Evolutionary conservation across 768 basidiomycete species (phyloP), one percentile per base, ranked within the genome.

Genomic region (Rhizopogon sp.): DNA sequence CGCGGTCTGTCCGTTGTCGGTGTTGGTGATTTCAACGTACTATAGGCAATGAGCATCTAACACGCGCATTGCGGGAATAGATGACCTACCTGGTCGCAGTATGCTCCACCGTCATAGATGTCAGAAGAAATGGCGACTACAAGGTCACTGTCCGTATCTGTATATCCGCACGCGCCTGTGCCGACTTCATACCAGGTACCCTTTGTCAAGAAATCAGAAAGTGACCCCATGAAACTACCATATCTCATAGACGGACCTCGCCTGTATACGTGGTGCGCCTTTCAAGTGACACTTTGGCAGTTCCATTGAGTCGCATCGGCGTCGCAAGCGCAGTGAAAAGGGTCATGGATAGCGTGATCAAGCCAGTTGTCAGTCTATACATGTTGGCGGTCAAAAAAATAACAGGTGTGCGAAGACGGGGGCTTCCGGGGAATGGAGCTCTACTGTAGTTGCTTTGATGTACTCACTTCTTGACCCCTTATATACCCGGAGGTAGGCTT

Each of bases 161-260:
- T 52, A 40, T 75, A 60, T 31, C 87, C 86, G 63, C 88, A 90
- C 67, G 87, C 86, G 43, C 86, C 87, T 37, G 74, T 62, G 35
- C 69, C 81, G 52, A 76, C 77, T 56, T 82, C 57, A 65, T 79
- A 89, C 79, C 79, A 89, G 39, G 87, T 89, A 39, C 80, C 87
- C 87, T 88, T 40, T n/a, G 39, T 40, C n/a, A 40, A 40, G 6
- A 17, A 40, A 8, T 40, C 8, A 40, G 16, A 11, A 40, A 40
- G 16, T 17, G 3, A n/a, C 39, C 5, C 35, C 35, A 13, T 37
- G 11, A 17, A n/a, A 40, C 39, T 17, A n/a, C n/a, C 16, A n/a
- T 37, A 14, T 22, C 29, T 37, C n/a, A 37, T 17, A 10, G 14
- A 49, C 31, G 28, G 11, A 49, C 45, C 52, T 33, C 63, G 60